phyloP scores from a whole-genome alignment of 2,329 filamentous ascomycete genomes.

The Ceratocystis albifundus region DNA sequence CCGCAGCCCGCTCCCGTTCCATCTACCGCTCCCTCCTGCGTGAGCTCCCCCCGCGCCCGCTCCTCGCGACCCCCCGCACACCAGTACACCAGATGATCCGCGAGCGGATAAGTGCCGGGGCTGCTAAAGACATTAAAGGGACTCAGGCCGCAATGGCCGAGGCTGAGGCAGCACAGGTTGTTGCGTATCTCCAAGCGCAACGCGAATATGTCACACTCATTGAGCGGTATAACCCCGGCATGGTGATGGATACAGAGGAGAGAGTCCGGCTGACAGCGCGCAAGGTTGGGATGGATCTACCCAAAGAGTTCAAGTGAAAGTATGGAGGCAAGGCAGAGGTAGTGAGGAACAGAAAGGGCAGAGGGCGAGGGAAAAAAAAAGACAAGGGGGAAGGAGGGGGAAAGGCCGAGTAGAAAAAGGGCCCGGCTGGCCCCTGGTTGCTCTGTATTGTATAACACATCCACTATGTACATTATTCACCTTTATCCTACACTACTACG shows the following conservation, averaged over 20 bases:
- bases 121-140: slow-evolving; percentile 18
- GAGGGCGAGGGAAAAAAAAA: neutral
- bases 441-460: slow-evolving; percentile 2
- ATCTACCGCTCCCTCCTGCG: slow-evolving; percentile 83
- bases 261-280: slow-evolving; percentile 70
- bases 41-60: slow-evolving; percentile 65
- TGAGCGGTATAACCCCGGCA: slow-evolving; percentile 87
- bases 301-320: slow-evolving; percentile 42
- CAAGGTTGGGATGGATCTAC: slow-evolving; percentile 83
- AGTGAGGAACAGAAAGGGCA: neutral
- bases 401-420: neutral
- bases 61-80: slow-evolving; percentile 47
- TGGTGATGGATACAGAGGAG: slow-evolving; percentile 78
- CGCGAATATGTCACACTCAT: slow-evolving; percentile 67
- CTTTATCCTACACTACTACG: neutral
- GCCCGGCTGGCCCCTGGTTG: neutral
- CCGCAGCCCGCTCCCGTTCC: slow-evolving; percentile 49
- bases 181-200: slow-evolving; percentile 76
- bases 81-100: slow-evolving; percentile 61
- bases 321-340: slow-evolving; percentile 2
- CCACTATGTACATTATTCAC: neutral
- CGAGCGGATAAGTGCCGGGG: slow-evolving; percentile 42
- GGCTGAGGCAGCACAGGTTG: slow-evolving; percentile 55
- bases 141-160: slow-evolving; percentile 21
- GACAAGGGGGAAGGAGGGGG: neutral